Evolutionary conservation across 2,329 filamentous ascomycete species (phyloP).

Genomic region (Knufia fluminis): DNA sequence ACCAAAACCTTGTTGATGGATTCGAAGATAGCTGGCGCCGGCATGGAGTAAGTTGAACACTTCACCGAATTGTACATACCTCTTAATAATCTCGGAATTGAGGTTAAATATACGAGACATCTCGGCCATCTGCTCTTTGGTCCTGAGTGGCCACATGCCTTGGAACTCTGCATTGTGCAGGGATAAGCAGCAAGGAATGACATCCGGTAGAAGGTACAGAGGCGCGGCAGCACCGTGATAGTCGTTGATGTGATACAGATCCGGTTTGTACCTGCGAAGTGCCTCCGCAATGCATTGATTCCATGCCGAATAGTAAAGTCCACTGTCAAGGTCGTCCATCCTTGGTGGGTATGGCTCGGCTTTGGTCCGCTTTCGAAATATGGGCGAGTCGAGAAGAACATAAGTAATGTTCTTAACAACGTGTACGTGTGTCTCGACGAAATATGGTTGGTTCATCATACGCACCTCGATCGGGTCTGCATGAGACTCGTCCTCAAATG

Average conservation of each 20-base stretch:
- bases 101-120: constrained; percentile 58
- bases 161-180: constrained; percentile 64
- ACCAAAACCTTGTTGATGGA: constrained; percentile 59
- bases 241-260: constrained; percentile 59
- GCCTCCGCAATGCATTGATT: constrained; percentile 59
- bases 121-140: constrained; percentile 51
- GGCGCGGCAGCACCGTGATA: constrained; percentile 56
- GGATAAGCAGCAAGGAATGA: constrained; percentile 53
- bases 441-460: constrained; percentile 51
- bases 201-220: constrained; percentile 54
- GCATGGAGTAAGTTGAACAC: constrained; percentile 61
- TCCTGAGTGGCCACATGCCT: constrained; percentile 59
- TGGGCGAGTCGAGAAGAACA: constrained; percentile 56
- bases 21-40: constrained; percentile 55
- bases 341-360: constrained; percentile 57
- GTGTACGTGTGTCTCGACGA: constrained; percentile 56
- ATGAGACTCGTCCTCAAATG: constrained; percentile 40
- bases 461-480: constrained; percentile 55
- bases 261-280: constrained; percentile 52
- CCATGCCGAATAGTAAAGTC: constrained; percentile 61
- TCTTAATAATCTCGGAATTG: constrained; percentile 45
- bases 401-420: constrained; percentile 57
- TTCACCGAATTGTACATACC: constrained; percentile 59
- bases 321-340: constrained; percentile 61
- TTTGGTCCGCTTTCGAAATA: constrained; percentile 56